Base-by-base conservation (phyloP, 352 stramenopile species). In the Globisporangium rhizosaccharum region DNA sequence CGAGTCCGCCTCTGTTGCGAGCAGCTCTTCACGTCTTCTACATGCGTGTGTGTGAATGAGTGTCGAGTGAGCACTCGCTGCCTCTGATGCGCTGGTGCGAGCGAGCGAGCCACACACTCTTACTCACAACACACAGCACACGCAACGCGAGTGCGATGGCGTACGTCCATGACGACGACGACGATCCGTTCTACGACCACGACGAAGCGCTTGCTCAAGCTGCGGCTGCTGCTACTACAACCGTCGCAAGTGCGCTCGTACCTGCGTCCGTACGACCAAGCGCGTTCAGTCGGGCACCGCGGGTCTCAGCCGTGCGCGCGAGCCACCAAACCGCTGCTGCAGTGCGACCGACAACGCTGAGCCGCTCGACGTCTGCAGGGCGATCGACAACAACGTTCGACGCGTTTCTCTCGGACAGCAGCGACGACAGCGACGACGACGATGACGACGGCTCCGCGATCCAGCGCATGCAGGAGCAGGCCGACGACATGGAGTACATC, bases 401-500 rank as follows among this genome's bases (percentile, higher is more conserved):
- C 52, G 73, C 65, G 33, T 83, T 83, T 44, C 62, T 83, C 30
- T 82, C 73, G 28, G 73, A 82, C 45, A 62, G 57, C 17, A 73
- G 63, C 44, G 64, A 55, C 17, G 70, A 64, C 48, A 64, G 56
- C 47, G 61, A 44, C 50, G 66, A 70, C 45, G 65, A 80, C 28
- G 64, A 74, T 47, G 65, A 66, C 25, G 62, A 70, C 11, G 64
- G 58, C 14, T 42, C 62, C 8, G 59, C 44, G 0, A 10, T 82
- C 28, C 26, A 67, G 54, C 66, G 75, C 39, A 85, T 85, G 75
- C 72, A 82, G 62, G 62, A 70, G 53, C 71, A 85, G 46, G 73
- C 71, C 6, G 75, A 85, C 59, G 75, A 85, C 61, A 68, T 75
- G 59, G 53, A 56, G 37, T 81, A 75, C 63, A 55, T 75, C 23